phyloP scores from a whole-genome alignment of 1,284 basidiomycete genomes.

The Phaffia rhodozyma region DNA sequence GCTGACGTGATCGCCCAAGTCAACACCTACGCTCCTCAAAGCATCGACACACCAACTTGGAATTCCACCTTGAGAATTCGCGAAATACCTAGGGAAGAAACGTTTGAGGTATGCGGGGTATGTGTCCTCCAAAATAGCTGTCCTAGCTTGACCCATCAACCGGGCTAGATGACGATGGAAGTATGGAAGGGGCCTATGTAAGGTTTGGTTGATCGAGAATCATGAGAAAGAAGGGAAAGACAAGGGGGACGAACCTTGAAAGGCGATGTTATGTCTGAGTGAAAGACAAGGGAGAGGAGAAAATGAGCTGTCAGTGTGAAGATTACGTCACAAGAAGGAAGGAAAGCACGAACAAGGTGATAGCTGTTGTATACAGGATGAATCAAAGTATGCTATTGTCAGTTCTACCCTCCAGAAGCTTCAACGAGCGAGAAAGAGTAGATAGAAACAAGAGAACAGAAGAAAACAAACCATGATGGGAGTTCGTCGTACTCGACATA shows the following conservation, averaged over 20 bases:
- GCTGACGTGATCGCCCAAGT: slow-evolving; percentile 35
- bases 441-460: slow-evolving; percentile 10
- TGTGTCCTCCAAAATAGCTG: slow-evolving; percentile 58
- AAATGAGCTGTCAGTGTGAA: slow-evolving; percentile 1
- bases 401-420: too few species aligned
- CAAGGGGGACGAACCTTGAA: slow-evolving; percentile 39
- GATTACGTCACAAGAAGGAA: not conserved
- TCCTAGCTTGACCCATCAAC: slow-evolving; percentile 62
- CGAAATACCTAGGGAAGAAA: slow-evolving; percentile 64
- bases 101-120: slow-evolving; percentile 60
- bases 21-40: slow-evolving; percentile 57
- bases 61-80: slow-evolving; percentile 42
- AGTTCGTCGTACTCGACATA: slow-evolving; percentile 59
- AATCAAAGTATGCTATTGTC: too few species aligned
- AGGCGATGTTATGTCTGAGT: slow-evolving; percentile 65
- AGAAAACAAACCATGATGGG: slow-evolving; percentile 51
- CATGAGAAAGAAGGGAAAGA: not conserved
- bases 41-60: slow-evolving; percentile 75
- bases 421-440: not conserved
- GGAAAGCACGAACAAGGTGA: slow-evolving; percentile 13
- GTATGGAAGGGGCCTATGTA: not conserved
- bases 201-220: not conserved
- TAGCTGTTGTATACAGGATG: not conserved
- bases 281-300: slow-evolving; percentile 41
- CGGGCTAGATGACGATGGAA: slow-evolving; percentile 38